Conservation (phyloP, 2,329 filamentous ascomycete genomes). For the Pseudocercospora fuligena region DNA sequence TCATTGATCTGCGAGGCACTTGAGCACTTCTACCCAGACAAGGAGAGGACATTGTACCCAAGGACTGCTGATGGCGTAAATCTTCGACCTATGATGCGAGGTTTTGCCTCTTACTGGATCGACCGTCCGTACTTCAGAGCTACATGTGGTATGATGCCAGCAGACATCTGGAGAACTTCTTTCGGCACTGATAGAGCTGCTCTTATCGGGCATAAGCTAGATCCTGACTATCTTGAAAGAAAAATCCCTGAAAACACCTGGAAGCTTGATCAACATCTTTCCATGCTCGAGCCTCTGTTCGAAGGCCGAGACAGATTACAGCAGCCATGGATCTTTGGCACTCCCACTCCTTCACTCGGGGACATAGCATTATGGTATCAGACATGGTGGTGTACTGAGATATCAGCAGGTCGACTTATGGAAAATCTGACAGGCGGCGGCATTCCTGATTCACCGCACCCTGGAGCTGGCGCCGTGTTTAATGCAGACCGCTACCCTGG, state of each 20-base stretch:
- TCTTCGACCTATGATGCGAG: constrained; percentile 44
- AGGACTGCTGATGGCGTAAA: constrained; percentile 36
- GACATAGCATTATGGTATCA: constrained; percentile 48
- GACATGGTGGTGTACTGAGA: constrained; percentile 46
- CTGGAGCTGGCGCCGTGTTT: constrained; percentile 37
- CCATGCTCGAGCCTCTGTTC: constrained; percentile 43
- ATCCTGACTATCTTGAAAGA: constrained; percentile 43
- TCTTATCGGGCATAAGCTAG: constrained; percentile 46
- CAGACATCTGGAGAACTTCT: constrained; percentile 43
- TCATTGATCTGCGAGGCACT: constrained; percentile 40
- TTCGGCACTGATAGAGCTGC: constrained; percentile 46
- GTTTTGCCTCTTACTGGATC: constrained; percentile 47
- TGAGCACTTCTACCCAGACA: constrained; percentile 40
- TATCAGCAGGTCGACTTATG: constrained; percentile 42
- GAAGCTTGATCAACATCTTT: constrained; percentile 44
- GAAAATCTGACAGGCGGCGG: constrained; percentile 44
- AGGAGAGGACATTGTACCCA: constrained; percentile 43
- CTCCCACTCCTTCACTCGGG: constrained; percentile 40
- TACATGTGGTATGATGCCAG: constrained; percentile 48
- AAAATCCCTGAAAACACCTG: constrained; percentile 46
- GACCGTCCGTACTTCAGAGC: constrained; percentile 47
- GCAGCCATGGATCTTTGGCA: constrained; percentile 42
- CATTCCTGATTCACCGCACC: constrained; percentile 35
- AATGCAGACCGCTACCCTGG: constrained; percentile 44
- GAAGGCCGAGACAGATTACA: constrained; percentile 21